phyloP scores from a whole-genome alignment of 2,329 filamentous ascomycete species.

The Neurospora sp. region DNA sequence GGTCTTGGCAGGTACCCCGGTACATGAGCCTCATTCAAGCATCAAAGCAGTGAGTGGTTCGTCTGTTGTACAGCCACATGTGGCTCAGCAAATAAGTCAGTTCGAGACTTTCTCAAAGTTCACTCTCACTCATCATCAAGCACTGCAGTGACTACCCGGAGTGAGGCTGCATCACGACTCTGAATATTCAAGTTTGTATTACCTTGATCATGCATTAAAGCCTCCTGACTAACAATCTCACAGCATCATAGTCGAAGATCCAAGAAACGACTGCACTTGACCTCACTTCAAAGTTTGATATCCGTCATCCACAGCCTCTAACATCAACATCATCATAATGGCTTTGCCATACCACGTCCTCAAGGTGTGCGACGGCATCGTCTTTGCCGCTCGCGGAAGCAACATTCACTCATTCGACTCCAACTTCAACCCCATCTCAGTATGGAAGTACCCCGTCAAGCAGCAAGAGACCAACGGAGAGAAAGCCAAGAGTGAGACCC shows the following conservation, averaged over 20 bases:
- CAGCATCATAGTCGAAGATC: neutral
- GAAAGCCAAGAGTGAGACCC: neutral
- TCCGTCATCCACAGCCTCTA: neutral
- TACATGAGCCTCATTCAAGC: neutral
- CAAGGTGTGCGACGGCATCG: constrained; percentile 39
- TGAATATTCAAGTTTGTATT: neutral
- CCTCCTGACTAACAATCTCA: neutral
- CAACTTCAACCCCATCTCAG: constrained; percentile 47
- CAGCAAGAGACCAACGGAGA: constrained; percentile 23
- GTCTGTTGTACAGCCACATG: neutral
- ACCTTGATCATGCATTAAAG: neutral
- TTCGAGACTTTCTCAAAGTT: neutral
- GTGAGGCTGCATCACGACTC: neutral
- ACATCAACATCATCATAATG: constrained; percentile 21
- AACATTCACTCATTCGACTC: constrained; percentile 59
- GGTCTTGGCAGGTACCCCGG: neutral
- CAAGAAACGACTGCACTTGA: neutral
- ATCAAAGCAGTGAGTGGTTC: neutral
- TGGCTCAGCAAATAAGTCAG: neutral
- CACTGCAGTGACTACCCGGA: neutral
- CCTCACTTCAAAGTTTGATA: neutral
- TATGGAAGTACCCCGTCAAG: constrained; percentile 45
- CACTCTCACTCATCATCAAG: neutral
- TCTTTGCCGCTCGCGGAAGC: constrained; percentile 67
- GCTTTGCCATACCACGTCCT: constrained; percentile 57